Evolutionary conservation across 2,329 filamentous ascomycete species (phyloP), one percentile per base, ranked within the genome.

Genomic region (Fusarium guadeloupense): DNA sequence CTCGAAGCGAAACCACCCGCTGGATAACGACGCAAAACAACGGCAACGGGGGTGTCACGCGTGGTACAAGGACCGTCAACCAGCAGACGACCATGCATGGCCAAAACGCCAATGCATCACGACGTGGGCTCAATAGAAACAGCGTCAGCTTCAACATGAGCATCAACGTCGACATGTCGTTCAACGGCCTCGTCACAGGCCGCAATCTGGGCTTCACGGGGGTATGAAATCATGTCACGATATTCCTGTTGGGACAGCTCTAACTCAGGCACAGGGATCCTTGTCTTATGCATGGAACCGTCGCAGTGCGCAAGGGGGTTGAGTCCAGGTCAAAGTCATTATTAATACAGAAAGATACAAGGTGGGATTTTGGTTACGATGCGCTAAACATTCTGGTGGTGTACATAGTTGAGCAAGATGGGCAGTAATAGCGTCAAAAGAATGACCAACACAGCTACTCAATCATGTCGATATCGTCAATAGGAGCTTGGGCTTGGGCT

Each of bases 381-480:
- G 55, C 54, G 55, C 52, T 60, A 60, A 72, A 54, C 65, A 69
- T 54, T 71, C 58, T 63, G 57, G 59, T 66, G 57, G 54, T 71
- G 56, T 67, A 68, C 66, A 60, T 70, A 59, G 58, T 59, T 56
- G 49, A 58, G 42, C 55, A 41, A 23, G 40, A 42, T 38, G 35
- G 53, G 42, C n/a, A 31, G 13, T 54, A 44, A 25, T 31, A 34
- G 31, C 30, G 26, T 47, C 61, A 38, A 43, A n/a, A 49, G 23
- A 52, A 45, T 54, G 53, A 30, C 55, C 41, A 57, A 33, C n/a
- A 46, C 47, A 42, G 28, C 58, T 75, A 88, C 77, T 88, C 86
- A 70, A 90, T 89, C 89, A 91, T 90, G 68, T 90, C 88, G 58
- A 90, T 80, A 72, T 90, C 87, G 50, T 87, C 85, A 33, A 75